Evolutionary conservation across 805 yeast genomes (phyloP), one percentile per base, ranked within the genome.

Genomic region (Dipodascopsis uninucleata): DNA sequence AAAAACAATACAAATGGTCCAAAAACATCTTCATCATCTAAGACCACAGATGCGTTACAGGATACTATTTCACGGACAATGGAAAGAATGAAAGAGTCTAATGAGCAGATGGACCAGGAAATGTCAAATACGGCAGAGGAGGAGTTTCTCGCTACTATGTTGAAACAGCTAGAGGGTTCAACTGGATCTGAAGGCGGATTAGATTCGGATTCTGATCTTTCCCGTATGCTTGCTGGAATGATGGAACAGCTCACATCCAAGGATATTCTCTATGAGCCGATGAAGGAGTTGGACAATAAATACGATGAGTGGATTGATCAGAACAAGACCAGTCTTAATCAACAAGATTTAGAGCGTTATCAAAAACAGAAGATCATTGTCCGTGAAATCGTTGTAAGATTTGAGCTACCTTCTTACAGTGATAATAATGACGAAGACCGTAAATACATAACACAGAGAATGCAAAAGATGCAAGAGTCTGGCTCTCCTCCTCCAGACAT

Each of bases 401-500:
- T 82, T 62, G 95, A 90, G 59, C 71, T 69, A 4, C 72, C 79
- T 0, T 68, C 66, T 28, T 90, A 84, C 61, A 67, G 69, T 46
- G 90, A 82, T 49, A 67, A 68, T 17, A 61, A 66, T 36, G 49
- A 55, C 8, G 57, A 61, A 24, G 65, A 66, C 36, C 71, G 79
- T 47, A 77, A 75, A 39, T 72, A 67, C 46, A 76, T 86, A 37
- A 73, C 79, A 42, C 56, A 62, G 5, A 74, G 77, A 50, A 71
- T 86, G 68, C 89, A 82, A 57, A 71, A 61, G 45, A 68, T 69
- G 71, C 72, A 86, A 62, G 81, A 76, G 37, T 66, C 83, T 24
- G 94, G 95, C 0, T 79, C 85, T 59, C 94, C 94, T 1, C 95
- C 95, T 4, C 61, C 73, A 10, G 95, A 84, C 40, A 69, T 86